These are phyloP conservation scores for Tuber brumale DNA, from an alignment of 495 filamentous ascomycete species.

Conservation along the genomic window DNA sequence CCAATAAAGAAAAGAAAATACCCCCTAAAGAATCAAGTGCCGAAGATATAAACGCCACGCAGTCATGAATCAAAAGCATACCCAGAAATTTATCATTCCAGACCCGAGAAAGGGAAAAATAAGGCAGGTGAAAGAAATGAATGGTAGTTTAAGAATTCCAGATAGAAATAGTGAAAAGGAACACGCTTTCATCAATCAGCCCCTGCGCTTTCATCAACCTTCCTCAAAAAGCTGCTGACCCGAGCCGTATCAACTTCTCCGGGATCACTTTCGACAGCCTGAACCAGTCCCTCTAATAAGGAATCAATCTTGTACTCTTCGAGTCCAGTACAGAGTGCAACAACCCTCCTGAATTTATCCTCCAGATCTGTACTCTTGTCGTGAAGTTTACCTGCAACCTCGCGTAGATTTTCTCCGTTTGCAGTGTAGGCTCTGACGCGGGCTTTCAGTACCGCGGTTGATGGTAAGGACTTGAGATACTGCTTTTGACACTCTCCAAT, in stretches of 20 bases:
- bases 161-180: not conserved
- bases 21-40: not conserved
- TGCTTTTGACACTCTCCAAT: constrained; percentile 30
- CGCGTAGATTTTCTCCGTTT: constrained; percentile 47
- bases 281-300: constrained; percentile 55
- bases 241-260: constrained; percentile 62
- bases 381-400: constrained; percentile 50
- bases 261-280: constrained; percentile 68
- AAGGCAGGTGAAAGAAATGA: not conserved
- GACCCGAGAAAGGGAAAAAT: not conserved
- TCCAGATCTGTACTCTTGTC: constrained; percentile 60
- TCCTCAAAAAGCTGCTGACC: constrained; percentile 65
- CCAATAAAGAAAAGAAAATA: not conserved
- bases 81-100: constrained; percentile 3
- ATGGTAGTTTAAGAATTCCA: not conserved
- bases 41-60: not conserved
- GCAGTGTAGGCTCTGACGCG: constrained; percentile 48
- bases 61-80: not conserved
- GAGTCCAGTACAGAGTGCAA: constrained; percentile 62
- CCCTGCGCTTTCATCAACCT: constrained; percentile 51
- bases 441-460: constrained; percentile 31
- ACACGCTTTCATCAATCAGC: constrained; percentile 26
- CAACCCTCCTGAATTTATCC: constrained; percentile 61
- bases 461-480: constrained; percentile 31
- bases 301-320: constrained; percentile 58